Evolutionary conservation across 306 rosid genomes (phyloP).

Genomic region (Inga laurina): DNA sequence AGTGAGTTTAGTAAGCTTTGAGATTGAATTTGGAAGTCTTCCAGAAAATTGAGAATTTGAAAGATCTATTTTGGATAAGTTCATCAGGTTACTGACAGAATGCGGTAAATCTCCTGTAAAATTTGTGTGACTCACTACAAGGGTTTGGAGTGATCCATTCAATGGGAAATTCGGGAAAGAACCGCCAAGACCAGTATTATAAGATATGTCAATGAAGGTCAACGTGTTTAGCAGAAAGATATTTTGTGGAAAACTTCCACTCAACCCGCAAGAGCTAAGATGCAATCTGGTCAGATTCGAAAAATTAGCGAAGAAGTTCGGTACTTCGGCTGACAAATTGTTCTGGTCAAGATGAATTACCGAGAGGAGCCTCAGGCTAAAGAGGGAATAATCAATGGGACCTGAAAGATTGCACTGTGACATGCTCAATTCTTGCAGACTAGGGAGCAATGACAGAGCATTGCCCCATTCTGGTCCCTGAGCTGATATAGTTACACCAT

Average conservation of each 20-base stretch:
- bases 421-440: slow-evolving; percentile 32
- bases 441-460: neutral
- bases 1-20: slow-evolving; percentile 21
- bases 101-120: neutral
- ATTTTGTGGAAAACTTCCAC: slow-evolving; percentile 29
- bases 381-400: slow-evolving; percentile 33
- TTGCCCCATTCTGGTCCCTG: slow-evolving; percentile 45
- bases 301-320: slow-evolving; percentile 27
- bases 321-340: slow-evolving; percentile 25
- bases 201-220: slow-evolving; percentile 26
- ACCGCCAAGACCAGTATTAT: slow-evolving; percentile 16
- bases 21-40: slow-evolving; percentile 36
- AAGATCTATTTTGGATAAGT: neutral
- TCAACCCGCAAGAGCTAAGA: neutral
- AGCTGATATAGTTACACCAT: slow-evolving; percentile 41
- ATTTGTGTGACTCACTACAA: neutral
- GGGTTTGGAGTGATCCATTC: neutral
- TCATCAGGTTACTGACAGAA: neutral
- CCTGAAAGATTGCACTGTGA: slow-evolving; percentile 21
- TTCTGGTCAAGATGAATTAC: slow-evolving; percentile 18
- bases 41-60: neutral
- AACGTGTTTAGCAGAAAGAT: neutral
- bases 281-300: slow-evolving; percentile 2
- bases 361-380: slow-evolving; percentile 13
- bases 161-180: slow-evolving; percentile 1